phyloP scores from a whole-genome alignment of 495 filamentous ascomycete genomes.

The Penicillium odoratum region DNA sequence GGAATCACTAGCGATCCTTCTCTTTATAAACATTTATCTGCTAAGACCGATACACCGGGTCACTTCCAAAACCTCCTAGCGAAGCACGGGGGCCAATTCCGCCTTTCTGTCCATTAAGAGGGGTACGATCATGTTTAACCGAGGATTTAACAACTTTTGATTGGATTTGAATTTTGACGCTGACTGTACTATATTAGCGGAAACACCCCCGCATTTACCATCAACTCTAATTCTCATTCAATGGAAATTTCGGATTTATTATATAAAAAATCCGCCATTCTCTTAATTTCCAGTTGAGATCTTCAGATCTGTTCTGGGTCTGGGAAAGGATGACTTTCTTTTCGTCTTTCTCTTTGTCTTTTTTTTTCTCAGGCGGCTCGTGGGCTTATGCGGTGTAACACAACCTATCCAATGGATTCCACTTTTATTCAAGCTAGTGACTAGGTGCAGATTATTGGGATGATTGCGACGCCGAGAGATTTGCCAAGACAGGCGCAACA shows the following conservation, averaged over 20 bases:
- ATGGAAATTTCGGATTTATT: not conserved
- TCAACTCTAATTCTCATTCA: not conserved
- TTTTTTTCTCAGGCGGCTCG: too few relatives aligned
- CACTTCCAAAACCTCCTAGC: not conserved
- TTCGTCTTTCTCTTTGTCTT: too few relatives aligned
- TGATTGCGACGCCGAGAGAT: slow-evolving; percentile 33
- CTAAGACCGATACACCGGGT: not conserved
- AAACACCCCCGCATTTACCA: not conserved
- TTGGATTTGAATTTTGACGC: not conserved
- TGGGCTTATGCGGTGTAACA: not conserved
- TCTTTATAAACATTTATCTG: not conserved
- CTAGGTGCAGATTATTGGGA: not conserved
- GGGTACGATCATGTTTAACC: not conserved
- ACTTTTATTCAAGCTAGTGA: not conserved
- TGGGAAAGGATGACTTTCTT: not conserved
- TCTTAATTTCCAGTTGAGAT: not conserved
- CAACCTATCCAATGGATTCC: not conserved
- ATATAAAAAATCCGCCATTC: not conserved
- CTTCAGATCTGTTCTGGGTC: not conserved
- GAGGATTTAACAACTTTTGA: not conserved
- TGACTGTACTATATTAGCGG: too few relatives aligned
- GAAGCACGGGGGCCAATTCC: not conserved
- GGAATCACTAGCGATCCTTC: not conserved
- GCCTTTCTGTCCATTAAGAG: not conserved
- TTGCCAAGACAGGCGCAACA: slow-evolving; percentile 28